phyloP scores from a whole-genome alignment of 2,329 filamentous ascomycete genomes.

The Cladophialophora bantiana region DNA sequence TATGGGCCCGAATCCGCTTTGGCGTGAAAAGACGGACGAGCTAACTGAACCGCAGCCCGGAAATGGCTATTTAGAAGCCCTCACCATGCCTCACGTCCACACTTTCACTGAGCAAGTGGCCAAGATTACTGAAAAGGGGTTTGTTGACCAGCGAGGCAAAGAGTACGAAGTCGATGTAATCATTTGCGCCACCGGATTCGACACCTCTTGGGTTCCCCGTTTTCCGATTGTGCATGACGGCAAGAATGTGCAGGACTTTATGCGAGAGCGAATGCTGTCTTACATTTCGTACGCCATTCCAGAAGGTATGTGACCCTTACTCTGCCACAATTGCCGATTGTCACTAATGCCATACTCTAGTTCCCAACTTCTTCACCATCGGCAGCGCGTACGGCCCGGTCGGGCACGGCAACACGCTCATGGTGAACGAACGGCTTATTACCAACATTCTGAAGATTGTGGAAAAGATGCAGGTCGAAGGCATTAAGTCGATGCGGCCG shows the following conservation, averaged over 20 bases:
- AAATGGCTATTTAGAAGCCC: conserved; percentile 38
- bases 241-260: conserved; percentile 36
- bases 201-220: conserved; percentile 42
- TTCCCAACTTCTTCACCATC: conserved; percentile 41
- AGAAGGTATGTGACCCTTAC: conserved; percentile 10
- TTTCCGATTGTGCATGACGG: conserved; percentile 34
- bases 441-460: no score
- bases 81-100: conserved; percentile 54
- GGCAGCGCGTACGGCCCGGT: conserved; percentile 43
- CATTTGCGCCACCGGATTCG: conserved; percentile 39
- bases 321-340: not conserved
- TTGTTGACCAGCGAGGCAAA: conserved; percentile 8
- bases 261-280: not conserved
- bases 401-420: conserved; percentile 35
- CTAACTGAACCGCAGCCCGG: conserved; percentile 34
- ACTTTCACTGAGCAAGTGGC: conserved; percentile 47
- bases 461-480: no score
- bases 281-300: conserved; percentile 8
- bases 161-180: conserved; percentile 37
- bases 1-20: conserved; percentile 36
- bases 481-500: no score
- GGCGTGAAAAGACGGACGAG: conserved; percentile 35
- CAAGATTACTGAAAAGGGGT: conserved; percentile 22
- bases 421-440: no score
- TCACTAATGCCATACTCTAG: conserved; percentile 6